Conservation (phyloP, 257 asterid genomes). For the Catharanthus roseus region DNA sequence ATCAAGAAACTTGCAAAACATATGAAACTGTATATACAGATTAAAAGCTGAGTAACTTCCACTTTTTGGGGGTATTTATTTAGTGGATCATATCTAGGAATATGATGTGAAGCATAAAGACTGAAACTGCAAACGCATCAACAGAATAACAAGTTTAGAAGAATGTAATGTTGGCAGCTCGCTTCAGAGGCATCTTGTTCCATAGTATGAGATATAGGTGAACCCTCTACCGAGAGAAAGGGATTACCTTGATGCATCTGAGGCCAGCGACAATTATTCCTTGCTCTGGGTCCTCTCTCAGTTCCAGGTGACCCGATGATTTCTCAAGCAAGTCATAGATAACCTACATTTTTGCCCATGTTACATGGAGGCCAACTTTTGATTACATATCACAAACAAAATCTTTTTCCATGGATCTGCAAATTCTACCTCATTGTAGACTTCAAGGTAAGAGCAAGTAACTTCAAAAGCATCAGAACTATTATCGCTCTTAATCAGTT, state of each 20-base stretch:
- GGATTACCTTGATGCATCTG: conserved; percentile 66
- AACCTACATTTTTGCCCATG: conserved; percentile 50
- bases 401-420: conserved; percentile 5
- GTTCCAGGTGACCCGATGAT: conserved; percentile 89
- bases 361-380: conserved; percentile 12
- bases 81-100: not conserved
- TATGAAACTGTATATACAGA: not conserved
- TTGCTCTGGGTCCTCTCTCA: conserved; percentile 91
- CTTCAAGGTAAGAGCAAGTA: conserved; percentile 93
- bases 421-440: conserved; percentile 80
- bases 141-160: not conserved
- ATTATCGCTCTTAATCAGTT: conserved; percentile 62
- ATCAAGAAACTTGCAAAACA: not conserved
- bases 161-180: not conserved
- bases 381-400: not conserved
- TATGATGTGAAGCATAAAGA: not conserved
- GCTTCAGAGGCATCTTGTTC: not conserved
- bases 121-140: not conserved
- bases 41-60: not conserved
- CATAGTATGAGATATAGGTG: not conserved
- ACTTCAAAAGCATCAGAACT: conserved; percentile 68
- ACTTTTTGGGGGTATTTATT: not conserved
- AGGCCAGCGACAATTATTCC: conserved; percentile 93
- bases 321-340: conserved; percentile 89
- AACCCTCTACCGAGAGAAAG: conserved; percentile 5